Conservation (phyloP, 2,329 filamentous ascomycete genomes). For the Fusarium hostae region DNA sequence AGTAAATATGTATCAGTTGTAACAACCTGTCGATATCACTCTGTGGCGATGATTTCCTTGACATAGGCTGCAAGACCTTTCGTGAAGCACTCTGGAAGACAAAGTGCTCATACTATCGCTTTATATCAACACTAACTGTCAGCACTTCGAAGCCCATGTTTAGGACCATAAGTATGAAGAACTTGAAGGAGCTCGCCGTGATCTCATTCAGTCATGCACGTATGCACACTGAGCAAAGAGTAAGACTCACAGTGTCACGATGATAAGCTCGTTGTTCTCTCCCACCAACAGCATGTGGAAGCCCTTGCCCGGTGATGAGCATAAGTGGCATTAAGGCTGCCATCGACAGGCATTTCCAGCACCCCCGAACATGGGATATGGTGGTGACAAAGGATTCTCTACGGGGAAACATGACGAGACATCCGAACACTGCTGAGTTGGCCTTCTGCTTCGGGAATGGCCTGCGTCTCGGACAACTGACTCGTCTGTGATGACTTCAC, state of each 20-base stretch:
- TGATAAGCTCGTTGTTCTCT: slow-evolving; percentile 18
- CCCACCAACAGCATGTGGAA: slow-evolving; percentile 15
- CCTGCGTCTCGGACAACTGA: slow-evolving; percentile 43
- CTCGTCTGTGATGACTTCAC: slow-evolving; percentile 45
- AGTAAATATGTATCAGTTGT: neutral
- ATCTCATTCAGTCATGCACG: slow-evolving; percentile 8
- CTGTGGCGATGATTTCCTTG: neutral
- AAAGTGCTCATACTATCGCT: neutral
- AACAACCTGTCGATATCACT: neutral
- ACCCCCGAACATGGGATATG: slow-evolving; percentile 26
- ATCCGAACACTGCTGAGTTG: slow-evolving; percentile 46
- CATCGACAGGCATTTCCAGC: slow-evolving; percentile 24
- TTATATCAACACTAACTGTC: neutral
- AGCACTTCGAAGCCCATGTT: neutral
- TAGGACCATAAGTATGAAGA: neutral
- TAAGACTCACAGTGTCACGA: slow-evolving; percentile 14
- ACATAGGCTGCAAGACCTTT: neutral
- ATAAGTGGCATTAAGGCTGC: slow-evolving; percentile 17
- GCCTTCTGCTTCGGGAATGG: slow-evolving; percentile 49
- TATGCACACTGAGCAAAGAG: slow-evolving; percentile 1
- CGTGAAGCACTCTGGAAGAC: neutral
- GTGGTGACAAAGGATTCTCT: slow-evolving; percentile 34
- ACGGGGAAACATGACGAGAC: slow-evolving; percentile 36
- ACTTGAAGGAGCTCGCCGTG: slow-evolving; percentile 18
- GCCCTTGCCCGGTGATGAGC: slow-evolving; percentile 20